Evolutionary conservation across 2,329 filamentous ascomycete genomes (phyloP).

Genomic region (Rasamsonia emersonii): DNA sequence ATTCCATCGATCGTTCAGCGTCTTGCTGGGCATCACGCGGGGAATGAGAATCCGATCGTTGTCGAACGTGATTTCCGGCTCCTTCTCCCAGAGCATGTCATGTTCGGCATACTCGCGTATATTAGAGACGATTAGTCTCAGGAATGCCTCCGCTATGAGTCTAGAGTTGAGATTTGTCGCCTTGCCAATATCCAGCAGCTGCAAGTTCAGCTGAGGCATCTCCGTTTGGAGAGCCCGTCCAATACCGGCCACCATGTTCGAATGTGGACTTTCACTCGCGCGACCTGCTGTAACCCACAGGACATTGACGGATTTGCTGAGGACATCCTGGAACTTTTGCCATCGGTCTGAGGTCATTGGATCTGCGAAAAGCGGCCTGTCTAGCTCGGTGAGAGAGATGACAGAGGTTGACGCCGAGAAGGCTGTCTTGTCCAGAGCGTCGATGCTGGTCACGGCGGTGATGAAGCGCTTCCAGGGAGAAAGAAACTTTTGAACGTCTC

Average conservation of each 20-base stretch:
- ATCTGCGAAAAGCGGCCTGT: too few relatives aligned
- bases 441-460: too few relatives aligned
- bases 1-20: conserved; percentile 17
- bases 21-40: conserved; percentile 12
- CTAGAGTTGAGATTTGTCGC: conserved; percentile 4
- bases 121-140: conserved; percentile 12
- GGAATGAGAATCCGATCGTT: conserved; percentile 19
- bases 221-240: conserved; percentile 15
- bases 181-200: conserved; percentile 12
- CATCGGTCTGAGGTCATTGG: too few relatives aligned
- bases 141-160: conserved; percentile 10
- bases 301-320: too few relatives aligned
- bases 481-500: too few relatives aligned
- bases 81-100: conserved; percentile 18
- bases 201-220: conserved; percentile 14
- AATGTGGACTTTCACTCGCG: conserved; percentile 11
- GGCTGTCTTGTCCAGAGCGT: too few relatives aligned
- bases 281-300: conserved; percentile 19
- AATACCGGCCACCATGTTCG: conserved; percentile 15
- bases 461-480: too few relatives aligned
- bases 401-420: too few relatives aligned
- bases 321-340: too few relatives aligned
- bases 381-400: too few relatives aligned
- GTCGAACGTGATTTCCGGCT: conserved; percentile 20
- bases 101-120: conserved; percentile 5